Percentiles rank a stretch among this genome's conserved stretches.
Evolutionary conservation across 352 stramenopile genomes (phyloP).

Genomic region (Globisporangium okanoganense): DNA sequence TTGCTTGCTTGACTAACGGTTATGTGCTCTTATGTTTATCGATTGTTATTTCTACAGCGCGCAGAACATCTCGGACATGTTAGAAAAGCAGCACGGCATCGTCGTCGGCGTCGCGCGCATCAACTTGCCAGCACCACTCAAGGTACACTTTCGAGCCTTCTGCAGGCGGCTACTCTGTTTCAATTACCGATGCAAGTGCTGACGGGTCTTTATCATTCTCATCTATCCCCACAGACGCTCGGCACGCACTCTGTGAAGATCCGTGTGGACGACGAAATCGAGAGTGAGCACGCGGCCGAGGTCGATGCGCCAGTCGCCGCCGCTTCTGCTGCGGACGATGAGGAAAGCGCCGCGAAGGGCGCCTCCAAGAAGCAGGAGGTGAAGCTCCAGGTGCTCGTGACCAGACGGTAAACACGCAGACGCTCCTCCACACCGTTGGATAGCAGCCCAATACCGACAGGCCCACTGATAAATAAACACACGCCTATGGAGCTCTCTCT

Average conservation of each 20-base stretch:
- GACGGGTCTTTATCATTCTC: not conserved
- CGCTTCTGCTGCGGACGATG: slow-evolving; percentile 16
- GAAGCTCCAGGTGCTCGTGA: slow-evolving; percentile 53
- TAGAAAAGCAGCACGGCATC: slow-evolving; percentile 81
- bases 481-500: slow-evolving; percentile 2
- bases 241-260: slow-evolving; percentile 80
- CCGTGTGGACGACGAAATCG: slow-evolving; percentile 74
- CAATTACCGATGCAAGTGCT: not conserved
- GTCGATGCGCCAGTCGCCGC: slow-evolving; percentile 19
- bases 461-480: slow-evolving; percentile 10
- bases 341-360: slow-evolving; percentile 29
- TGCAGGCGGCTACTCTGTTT: not conserved
- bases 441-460: not conserved
- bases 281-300: slow-evolving; percentile 56
- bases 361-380: slow-evolving; percentile 78
- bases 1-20: not conserved
- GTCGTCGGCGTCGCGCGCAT: slow-evolving; percentile 79
- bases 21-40: not conserved
- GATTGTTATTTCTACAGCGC: slow-evolving; percentile 24
- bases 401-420: slow-evolving; percentile 49
- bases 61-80: slow-evolving; percentile 82
- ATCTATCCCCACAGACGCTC: slow-evolving; percentile 36
- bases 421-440: not conserved
- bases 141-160: slow-evolving; percentile 21
- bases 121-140: slow-evolving; percentile 67